Percentiles rank a stretch among this genome's conserved stretches.
phyloP scores from a whole-genome alignment of 2,329 filamentous ascomycete genomes.

The Monosporascus cannonballus region DNA sequence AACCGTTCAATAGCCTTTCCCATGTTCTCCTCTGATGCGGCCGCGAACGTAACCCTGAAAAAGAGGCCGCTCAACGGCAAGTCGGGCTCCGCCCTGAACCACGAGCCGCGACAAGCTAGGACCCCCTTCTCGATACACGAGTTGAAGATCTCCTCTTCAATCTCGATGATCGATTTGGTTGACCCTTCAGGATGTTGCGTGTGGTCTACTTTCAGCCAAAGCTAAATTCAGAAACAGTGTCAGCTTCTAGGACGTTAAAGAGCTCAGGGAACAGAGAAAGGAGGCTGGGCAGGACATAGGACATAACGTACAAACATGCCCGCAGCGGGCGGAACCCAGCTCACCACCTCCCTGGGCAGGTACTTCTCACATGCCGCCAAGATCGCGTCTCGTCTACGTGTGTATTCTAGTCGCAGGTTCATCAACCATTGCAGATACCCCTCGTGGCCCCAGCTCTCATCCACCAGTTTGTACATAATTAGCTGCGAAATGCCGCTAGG shows the following conservation, averaged over 20 bases:
- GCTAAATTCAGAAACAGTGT: slow-evolving; percentile 30
- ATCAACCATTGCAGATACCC: slow-evolving; percentile 90
- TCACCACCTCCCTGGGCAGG: slow-evolving; percentile 67
- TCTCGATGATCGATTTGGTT: slow-evolving; percentile 48
- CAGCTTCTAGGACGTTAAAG: neutral
- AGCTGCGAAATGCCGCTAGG: slow-evolving; percentile 81
- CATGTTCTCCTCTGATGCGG: slow-evolving; percentile 67
- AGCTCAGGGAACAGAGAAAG: neutral
- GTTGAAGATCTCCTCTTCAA: slow-evolving; percentile 86
- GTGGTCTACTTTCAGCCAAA: slow-evolving; percentile 69
- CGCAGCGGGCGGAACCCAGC: slow-evolving; percentile 73
- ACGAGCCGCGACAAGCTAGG: slow-evolving; percentile 77
- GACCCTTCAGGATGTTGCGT: slow-evolving; percentile 56
- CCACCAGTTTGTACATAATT: slow-evolving; percentile 79
- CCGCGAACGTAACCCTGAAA: slow-evolving; percentile 86
- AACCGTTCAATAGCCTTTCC: slow-evolving; percentile 68
- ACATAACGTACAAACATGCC: slow-evolving; percentile 82
- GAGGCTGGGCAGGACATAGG: neutral
- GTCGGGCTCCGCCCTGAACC: slow-evolving; percentile 76
- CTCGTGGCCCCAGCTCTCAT: slow-evolving; percentile 89
- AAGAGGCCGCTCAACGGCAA: slow-evolving; percentile 61
- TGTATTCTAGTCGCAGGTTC: slow-evolving; percentile 75
- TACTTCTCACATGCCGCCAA: slow-evolving; percentile 73
- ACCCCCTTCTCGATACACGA: slow-evolving; percentile 70
- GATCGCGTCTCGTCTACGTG: slow-evolving; percentile 68